Conservation (phyloP, 1,284 basidiomycete species). For the Cryptococcus floricola region DNA sequence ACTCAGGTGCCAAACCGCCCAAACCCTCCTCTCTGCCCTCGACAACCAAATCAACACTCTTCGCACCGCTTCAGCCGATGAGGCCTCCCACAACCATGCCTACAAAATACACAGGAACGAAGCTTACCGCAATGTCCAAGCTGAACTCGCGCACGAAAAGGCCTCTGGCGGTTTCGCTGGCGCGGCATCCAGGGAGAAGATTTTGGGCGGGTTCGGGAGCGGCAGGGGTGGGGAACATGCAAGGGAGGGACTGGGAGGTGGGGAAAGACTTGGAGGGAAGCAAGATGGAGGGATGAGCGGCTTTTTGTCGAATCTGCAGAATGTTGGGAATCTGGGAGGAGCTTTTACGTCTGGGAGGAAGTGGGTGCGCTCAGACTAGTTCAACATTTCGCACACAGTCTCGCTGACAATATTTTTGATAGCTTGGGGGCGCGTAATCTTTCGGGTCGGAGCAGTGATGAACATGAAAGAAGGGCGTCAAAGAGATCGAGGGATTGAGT, state of each 20-base stretch:
- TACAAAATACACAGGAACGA: constrained; percentile 48
- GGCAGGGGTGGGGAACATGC: neutral
- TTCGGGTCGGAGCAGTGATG: constrained; percentile 8
- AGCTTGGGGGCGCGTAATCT: constrained; percentile 8
- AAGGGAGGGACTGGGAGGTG: neutral
- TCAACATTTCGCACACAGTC: neutral
- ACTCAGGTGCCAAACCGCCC: constrained; percentile 67
- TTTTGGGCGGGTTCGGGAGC: neutral
- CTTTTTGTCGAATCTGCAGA: neutral
- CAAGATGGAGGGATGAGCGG: neutral
- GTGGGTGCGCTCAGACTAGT: constrained; percentile 15
- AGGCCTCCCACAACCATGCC: neutral
- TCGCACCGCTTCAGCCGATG: constrained; percentile 6
- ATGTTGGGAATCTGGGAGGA: neutral
- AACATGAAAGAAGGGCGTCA: constrained; percentile 1
- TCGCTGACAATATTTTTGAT: neutral
- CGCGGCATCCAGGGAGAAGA: neutral
- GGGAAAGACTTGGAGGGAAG: too few species aligned
- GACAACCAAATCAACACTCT: constrained; percentile 45
- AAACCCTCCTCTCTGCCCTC: constrained; percentile 57
- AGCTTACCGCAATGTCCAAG: constrained; percentile 37
- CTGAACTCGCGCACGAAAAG: neutral
- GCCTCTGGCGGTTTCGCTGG: neutral
- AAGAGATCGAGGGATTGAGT: constrained; percentile 12
- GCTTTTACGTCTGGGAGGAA: constrained; percentile 6